Evolutionary conservation across 2,329 filamentous ascomycete species (phyloP).

Genomic region (Talaromyces islandicus): DNA sequence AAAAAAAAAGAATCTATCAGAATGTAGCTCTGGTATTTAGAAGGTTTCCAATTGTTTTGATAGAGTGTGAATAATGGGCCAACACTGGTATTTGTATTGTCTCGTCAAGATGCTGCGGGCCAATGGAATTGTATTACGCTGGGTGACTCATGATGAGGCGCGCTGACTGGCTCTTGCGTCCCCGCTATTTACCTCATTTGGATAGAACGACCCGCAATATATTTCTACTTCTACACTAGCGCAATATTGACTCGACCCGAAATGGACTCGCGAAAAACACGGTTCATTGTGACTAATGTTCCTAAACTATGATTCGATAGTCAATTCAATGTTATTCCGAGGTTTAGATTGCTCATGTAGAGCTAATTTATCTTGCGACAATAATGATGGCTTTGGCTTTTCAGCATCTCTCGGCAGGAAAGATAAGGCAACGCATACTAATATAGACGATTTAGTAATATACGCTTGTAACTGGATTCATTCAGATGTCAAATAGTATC

Average conservation of each 20-base stretch:
- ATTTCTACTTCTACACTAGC: neutral
- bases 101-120: neutral
- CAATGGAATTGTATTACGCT: neutral
- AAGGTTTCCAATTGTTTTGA: neutral
- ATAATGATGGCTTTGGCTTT: no score
- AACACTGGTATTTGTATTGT: neutral
- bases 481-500: no score
- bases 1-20: neutral
- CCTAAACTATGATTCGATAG: neutral
- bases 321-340: neutral
- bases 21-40: neutral
- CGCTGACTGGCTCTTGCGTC: neutral
- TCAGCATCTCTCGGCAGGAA: no score
- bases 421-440: no score
- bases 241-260: neutral
- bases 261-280: neutral
- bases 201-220: neutral
- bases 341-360: no score
- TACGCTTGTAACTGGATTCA: no score
- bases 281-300: neutral
- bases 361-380: neutral
- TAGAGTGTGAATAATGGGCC: neutral
- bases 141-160: neutral
- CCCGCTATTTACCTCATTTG: neutral
- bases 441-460: no score